Conservation (phyloP, 148 eudicot species). For the Suaeda aralocaspica region DNA sequence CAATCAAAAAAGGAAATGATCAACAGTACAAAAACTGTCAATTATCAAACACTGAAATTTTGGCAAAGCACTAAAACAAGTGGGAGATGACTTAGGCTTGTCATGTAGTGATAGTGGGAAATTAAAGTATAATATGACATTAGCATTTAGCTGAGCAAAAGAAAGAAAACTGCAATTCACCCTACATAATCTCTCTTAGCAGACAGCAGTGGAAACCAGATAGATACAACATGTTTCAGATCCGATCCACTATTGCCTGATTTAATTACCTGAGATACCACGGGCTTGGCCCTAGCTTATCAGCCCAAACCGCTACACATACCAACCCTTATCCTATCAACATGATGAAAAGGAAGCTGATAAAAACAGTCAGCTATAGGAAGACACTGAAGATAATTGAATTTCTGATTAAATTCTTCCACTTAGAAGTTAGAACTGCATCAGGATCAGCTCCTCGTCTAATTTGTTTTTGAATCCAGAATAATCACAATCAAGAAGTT, state of each 20-base stretch:
- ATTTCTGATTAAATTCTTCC: not conserved
- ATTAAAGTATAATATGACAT: not conserved
- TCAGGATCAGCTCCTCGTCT: slow-evolving; percentile 8
- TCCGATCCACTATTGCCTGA: not conserved
- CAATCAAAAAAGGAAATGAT: not conserved
- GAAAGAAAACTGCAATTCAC: slow-evolving; percentile 7
- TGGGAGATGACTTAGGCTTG: slow-evolving; percentile 19
- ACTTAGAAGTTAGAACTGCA: not conserved
- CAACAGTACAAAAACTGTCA: not conserved
- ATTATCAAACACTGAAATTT: slow-evolving; percentile 14
- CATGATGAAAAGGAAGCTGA: not conserved
- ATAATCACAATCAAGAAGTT: not conserved
- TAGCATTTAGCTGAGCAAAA: no score
- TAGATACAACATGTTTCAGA: no score
- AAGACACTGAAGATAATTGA: not conserved
- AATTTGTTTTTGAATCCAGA: slow-evolving; percentile 12
- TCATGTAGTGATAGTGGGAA: slow-evolving; percentile 10
- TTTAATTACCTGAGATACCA: not conserved
- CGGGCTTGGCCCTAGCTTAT: not conserved
- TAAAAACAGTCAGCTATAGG: not conserved
- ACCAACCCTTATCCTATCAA: not conserved
- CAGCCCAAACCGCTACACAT: not conserved
- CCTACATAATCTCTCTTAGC: no score
- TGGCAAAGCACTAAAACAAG: slow-evolving; percentile 19
- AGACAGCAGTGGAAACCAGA: not conserved